Conservation (phyloP, 2,329 filamentous ascomycete species). For the Neofusicoccum laricinum region DNA sequence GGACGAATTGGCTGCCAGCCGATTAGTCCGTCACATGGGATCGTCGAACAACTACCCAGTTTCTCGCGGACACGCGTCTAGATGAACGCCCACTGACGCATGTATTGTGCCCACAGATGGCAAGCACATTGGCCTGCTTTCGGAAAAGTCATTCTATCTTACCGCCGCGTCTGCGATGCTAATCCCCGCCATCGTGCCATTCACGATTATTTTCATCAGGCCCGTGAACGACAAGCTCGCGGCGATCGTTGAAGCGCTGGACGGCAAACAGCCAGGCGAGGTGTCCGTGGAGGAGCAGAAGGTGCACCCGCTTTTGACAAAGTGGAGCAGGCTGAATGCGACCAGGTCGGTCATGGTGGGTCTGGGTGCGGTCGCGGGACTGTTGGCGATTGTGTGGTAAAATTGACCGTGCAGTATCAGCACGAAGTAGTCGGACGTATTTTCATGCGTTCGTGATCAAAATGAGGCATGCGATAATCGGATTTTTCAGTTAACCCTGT, state of each 20-base stretch:
- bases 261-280: neutral
- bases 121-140: constrained; percentile 14
- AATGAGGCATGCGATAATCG: too few relatives aligned
- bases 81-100: neutral
- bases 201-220: constrained; percentile 24
- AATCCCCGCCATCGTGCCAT: constrained; percentile 25
- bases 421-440: neutral
- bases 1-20: neutral
- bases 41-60: neutral
- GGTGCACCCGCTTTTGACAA: constrained; percentile 21
- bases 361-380: constrained; percentile 1
- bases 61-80: neutral
- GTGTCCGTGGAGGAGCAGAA: constrained; percentile 10
- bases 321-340: constrained; percentile 25
- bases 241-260: constrained; percentile 19
- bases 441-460: too few relatives aligned
- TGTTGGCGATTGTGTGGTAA: constrained; percentile 13
- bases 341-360: neutral
- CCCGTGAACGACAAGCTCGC: constrained; percentile 20
- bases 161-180: constrained; percentile 23
- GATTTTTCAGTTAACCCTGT: too few relatives aligned
- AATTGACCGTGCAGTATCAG: neutral
- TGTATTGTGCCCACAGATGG: neutral
- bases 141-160: constrained; percentile 18
- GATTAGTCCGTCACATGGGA: neutral